Evolutionary conservation across 2,329 filamentous ascomycete species (phyloP), one percentile per base, ranked within the genome.

Genomic region (Hypoxylon sp.): DNA sequence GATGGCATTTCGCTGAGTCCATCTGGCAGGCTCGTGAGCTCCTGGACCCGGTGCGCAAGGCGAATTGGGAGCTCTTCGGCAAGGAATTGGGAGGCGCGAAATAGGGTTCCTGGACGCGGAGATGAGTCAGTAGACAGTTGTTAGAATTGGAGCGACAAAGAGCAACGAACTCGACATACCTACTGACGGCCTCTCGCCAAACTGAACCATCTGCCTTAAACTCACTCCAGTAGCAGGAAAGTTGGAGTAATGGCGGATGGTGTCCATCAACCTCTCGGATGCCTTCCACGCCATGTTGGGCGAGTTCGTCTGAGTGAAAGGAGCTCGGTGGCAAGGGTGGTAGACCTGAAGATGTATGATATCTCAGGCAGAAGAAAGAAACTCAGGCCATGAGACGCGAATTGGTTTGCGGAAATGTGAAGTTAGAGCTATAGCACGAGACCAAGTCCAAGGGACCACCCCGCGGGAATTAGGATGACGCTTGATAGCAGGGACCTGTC

Each of bases 191-290:
- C 90, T 93, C 85, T 97, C 94, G 79, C 95, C 95, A 81, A 98
- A 98, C 82, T 98, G 95, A 66, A 98, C 95, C 96, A 99, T 99
- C 87, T 99, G 96, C 81, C 96, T 90, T 82, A 99, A 87, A 80
- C 95, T 98, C 77, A 97, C 93, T 77, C 96, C 96, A 13, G 96
- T 99, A 69, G 96, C 96, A 73, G 96, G 96, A 82, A 98, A 99
- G 82, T 90, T 94, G 81, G 94, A 93, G 88, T 98, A 98, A 84
- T 98, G 94, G 82, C 92, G 90, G 91, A 98, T 98, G 85, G 92
- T 97, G 77, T 96, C 92, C 93, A 97, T 96, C 90, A 98, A 84
- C 84, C 89, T 88, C 82, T 95, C 92, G 71, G 92, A 92, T 80
- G 91, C 92, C 85, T 91, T 97, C 95, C 95, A 98, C 86, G 92